Evolutionary conservation across 805 yeast genomes (phyloP), one percentile per base, ranked within the genome.

Genomic region (Candida pseudoglaebosa): DNA sequence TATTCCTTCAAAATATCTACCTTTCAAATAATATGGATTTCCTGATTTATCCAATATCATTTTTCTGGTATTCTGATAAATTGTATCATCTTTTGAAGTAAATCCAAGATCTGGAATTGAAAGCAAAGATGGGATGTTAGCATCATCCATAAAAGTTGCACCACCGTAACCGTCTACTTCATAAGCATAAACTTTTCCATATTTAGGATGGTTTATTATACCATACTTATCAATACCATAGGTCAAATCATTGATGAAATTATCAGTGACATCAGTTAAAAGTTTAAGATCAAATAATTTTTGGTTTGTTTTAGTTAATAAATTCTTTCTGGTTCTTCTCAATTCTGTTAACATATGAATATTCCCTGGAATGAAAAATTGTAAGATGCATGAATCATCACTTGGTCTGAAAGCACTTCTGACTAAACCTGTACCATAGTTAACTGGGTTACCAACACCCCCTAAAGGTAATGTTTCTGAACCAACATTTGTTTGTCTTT

Each of bases 91-190:
- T 4, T 45, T 51, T 5, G 64, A 58, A 5, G 78, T 48, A 54
- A 75, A 84, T 0, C 95, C 95, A 53, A 85, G 59, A 46, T 85
- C 90, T 0, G 96, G 95, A 22, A 89, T 66, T 1, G 95, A 76
- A 29, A 88, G 63, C 24, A 86, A 52, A 1, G 95, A 85, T 1
- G 96, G 96, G 13, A 88, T 69, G 53, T 89, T 89, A 16, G 96
- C 96, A 59, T 88, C 96, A 58, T 88, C 95, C 95, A 88, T 88
- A 45, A 80, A 69, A 17, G 76, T 63, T 0, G 71, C 46, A 19
- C 93, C 71, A 2, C 95, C 95, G 54, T 73, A 88, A 0, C 96
- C 96, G 57, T 89, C 96, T 14, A 88, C 81, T 57, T 88, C 96
- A 51, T 81, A 88, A 0, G 96, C 96, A 49, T 77, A 85, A 4